Evolutionary conservation across 2,329 filamentous ascomycete species (phyloP).

Genomic region (Podosphaera aphanis): DNA sequence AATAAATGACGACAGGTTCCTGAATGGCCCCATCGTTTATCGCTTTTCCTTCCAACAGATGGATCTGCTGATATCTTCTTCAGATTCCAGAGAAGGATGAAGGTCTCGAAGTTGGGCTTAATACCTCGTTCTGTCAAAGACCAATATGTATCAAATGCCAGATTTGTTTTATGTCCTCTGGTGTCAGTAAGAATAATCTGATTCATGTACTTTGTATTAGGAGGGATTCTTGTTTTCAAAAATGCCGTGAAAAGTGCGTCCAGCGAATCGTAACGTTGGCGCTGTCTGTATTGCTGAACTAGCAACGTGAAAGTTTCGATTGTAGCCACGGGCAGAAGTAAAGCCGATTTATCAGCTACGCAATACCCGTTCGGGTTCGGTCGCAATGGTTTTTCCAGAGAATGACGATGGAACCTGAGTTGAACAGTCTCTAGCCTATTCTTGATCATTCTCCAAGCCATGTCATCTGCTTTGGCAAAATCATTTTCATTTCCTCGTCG

Average conservation of each 20-base stretch:
- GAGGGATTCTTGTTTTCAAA: conserved; percentile 35
- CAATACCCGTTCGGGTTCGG: conserved; percentile 3
- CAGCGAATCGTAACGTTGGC: conserved; percentile 32
- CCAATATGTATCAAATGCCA: conserved; percentile 11
- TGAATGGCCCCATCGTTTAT: conserved; percentile 3
- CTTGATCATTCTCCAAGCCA: conserved; percentile 59
- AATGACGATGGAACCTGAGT: conserved; percentile 14
- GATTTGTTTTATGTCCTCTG: conserved; percentile 5
- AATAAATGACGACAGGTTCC: conserved; percentile 17
- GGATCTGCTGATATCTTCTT: conserved; percentile 11
- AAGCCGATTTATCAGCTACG: conserved; percentile 15
- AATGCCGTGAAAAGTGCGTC: conserved; percentile 39
- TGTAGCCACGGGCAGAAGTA: conserved; percentile 33
- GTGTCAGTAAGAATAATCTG: conserved; percentile 34
- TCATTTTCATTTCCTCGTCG: conserved; percentile 32
- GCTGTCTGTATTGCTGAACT: conserved; percentile 45
- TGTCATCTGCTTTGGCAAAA: conserved; percentile 36
- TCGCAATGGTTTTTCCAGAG: conserved; percentile 5
- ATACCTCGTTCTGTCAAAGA: conserved; percentile 6
- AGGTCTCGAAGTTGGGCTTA: conserved; percentile 13
- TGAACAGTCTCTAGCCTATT: conserved; percentile 40
- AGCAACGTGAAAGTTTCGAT: conserved; percentile 60
- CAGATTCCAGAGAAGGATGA: conserved; percentile 12
- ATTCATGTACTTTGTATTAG: conserved; percentile 58
- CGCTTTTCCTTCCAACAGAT: conserved; percentile 1